Evolutionary conservation across 1,284 basidiomycete genomes (phyloP).

Genomic region (Apiotrichum porosum): DNA sequence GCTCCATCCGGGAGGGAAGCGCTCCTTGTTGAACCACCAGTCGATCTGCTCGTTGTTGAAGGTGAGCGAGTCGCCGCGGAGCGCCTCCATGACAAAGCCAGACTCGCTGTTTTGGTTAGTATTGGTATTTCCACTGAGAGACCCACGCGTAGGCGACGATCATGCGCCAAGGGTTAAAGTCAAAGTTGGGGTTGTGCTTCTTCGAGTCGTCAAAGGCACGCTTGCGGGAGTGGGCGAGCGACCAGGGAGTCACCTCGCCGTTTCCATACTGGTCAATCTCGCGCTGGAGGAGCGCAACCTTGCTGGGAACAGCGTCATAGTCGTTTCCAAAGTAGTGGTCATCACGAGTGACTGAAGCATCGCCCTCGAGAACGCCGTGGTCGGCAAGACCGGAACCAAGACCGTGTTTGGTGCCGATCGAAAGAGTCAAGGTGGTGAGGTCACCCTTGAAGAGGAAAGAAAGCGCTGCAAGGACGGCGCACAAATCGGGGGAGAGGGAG

Average conservation of each 20-base stretch:
- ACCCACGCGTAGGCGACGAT: conserved; percentile 19
- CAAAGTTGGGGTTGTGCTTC: conserved; percentile 12
- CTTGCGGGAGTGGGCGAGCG: conserved; percentile 10
- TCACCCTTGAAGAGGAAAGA: conserved; percentile 36
- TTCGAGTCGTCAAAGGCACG: conserved; percentile 10
- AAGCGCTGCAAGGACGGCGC: conserved; percentile 24
- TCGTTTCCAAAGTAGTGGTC: conserved; percentile 14
- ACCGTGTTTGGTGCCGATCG: conserved; percentile 15
- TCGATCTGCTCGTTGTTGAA: conserved; percentile 11
- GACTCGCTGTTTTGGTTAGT: too few species aligned
- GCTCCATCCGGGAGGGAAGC: conserved; percentile 18
- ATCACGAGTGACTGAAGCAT: conserved; percentile 18
- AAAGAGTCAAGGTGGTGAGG: conserved; percentile 23
- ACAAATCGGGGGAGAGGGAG: conserved; percentile 34
- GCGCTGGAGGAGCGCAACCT: conserved; percentile 5
- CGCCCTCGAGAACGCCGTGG: conserved; percentile 19
- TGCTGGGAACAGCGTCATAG: conserved; percentile 3
- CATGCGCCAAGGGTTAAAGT: conserved; percentile 23
- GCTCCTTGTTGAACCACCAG: conserved; percentile 16
- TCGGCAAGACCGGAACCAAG: conserved; percentile 11
- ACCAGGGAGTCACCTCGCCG: conserved; percentile 5
- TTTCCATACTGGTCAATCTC: conserved; percentile 6
- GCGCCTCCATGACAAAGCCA: conserved; percentile 11
- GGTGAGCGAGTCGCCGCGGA: conserved; percentile 8
- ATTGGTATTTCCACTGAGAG: too few species aligned